Conservation (phyloP, 306 rosid species). For the Corylus heterophylla region DNA sequence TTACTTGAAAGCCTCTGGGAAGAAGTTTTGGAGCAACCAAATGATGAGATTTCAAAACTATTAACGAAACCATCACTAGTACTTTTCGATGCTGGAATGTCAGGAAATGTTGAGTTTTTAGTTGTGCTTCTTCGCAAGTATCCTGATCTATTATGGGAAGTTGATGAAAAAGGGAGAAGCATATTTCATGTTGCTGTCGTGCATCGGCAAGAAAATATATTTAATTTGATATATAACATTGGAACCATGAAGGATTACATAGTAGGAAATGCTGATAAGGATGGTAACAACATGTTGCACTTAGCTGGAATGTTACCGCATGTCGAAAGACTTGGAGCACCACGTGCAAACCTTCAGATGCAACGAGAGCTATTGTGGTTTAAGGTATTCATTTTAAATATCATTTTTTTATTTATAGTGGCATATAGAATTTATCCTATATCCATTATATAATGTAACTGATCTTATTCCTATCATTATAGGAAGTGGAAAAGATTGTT, state of each 20-base stretch:
- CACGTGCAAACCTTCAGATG: slow-evolving; percentile 15
- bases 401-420: no score
- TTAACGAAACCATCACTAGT: neutral
- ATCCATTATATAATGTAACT: neutral
- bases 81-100: slow-evolving; percentile 9
- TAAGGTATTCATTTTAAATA: neutral
- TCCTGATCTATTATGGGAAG: neutral
- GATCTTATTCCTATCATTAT: neutral
- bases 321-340: neutral
- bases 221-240: neutral
- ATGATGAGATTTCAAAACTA: neutral
- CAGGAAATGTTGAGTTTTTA: neutral
- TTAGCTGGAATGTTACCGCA: neutral
- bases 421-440: neutral
- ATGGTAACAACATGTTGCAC: slow-evolving; percentile 19
- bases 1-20: neutral
- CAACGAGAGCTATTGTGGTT: slow-evolving; percentile 14
- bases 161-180: neutral
- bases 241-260: neutral
- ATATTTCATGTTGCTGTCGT: neutral
- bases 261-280: neutral
- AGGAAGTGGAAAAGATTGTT: neutral
- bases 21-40: neutral
- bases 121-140: neutral
- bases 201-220: neutral